Evolutionary conservation across 768 basidiomycete species (phyloP).

Genomic region (Agrocybe praecox): DNA sequence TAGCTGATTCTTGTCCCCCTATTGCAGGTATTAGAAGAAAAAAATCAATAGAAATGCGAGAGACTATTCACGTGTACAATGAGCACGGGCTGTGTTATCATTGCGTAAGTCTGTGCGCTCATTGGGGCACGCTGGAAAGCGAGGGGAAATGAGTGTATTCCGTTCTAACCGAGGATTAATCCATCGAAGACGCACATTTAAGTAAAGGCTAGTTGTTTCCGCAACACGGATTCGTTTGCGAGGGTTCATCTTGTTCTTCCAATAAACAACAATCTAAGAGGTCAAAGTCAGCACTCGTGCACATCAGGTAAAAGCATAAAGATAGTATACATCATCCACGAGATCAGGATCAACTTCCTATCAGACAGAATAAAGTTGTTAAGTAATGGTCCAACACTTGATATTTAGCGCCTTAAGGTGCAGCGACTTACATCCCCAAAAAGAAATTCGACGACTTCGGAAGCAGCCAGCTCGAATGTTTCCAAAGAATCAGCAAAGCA

Average conservation of each 20-base stretch:
- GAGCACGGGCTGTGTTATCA: conserved; percentile 63
- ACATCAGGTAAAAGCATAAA: not conserved
- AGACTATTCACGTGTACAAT: conserved; percentile 62
- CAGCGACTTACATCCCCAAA: conserved; percentile 57
- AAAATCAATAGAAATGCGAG: not conserved
- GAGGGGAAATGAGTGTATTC: not conserved
- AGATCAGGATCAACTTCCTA: conserved; percentile 60
- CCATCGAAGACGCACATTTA: conserved; percentile 54
- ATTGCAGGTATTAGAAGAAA: not conserved
- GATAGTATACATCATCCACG: conserved; percentile 55
- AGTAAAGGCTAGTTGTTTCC: conserved; percentile 54
- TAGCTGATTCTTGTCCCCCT: conserved; percentile 64
- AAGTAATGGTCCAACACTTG: not conserved
- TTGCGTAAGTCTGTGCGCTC: conserved; percentile 45
- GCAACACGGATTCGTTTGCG: conserved; percentile 50
- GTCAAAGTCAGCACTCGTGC: not conserved
- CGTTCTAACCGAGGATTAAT: not conserved
- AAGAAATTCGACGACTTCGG: conserved; percentile 58
- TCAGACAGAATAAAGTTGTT: not conserved
- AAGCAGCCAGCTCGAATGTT: conserved; percentile 64
- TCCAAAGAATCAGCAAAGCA: conserved; percentile 69
- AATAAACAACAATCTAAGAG: conserved; percentile 63
- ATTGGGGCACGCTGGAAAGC: conserved; percentile 56
- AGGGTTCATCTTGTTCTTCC: conserved; percentile 61
- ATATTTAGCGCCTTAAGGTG: not conserved